These are phyloP conservation scores for Entomortierella lignicola DNA, from an alignment of 192 early-diverging fungal genomes.

Conservation along the genomic window DNA sequence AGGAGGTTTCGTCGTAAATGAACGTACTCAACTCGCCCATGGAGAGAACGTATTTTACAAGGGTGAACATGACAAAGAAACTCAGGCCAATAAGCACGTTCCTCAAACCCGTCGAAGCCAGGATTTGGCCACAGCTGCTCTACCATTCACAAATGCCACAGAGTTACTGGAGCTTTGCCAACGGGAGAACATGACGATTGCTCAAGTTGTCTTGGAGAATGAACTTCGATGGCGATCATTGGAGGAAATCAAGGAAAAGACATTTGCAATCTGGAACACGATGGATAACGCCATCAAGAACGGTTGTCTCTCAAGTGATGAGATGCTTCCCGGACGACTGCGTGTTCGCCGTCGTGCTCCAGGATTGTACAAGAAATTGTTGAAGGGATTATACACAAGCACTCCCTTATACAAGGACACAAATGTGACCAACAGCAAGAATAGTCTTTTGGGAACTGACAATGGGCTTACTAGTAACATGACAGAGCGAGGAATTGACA, in stretches of 20 bases:
- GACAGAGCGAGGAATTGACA: slow-evolving; percentile 43
- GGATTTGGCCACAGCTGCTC: slow-evolving; percentile 78
- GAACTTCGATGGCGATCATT: slow-evolving; percentile 91
- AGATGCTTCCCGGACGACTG: slow-evolving; percentile 82
- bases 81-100: slow-evolving; percentile 37
- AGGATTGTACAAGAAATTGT: slow-evolving; percentile 84
- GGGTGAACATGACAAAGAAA: slow-evolving; percentile 52
- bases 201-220: slow-evolving; percentile 95
- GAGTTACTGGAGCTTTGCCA: slow-evolving; percentile 86
- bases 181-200: slow-evolving; percentile 87
- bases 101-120: slow-evolving; percentile 71
- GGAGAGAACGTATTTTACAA: slow-evolving; percentile 68
- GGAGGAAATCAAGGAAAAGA: slow-evolving; percentile 80
- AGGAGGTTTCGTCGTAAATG: slow-evolving; percentile 96
- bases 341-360: slow-evolving; percentile 89
- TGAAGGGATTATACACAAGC: slow-evolving; percentile 75
- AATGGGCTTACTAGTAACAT: slow-evolving; percentile 11
- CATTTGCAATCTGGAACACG: slow-evolving; percentile 88
- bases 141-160: slow-evolving; percentile 86
- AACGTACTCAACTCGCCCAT: slow-evolving; percentile 82
- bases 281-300: slow-evolving; percentile 91
- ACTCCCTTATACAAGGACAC: slow-evolving; percentile 52
- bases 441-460: slow-evolving; percentile 4
- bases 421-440: not conserved
- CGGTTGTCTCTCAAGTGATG: slow-evolving; percentile 72